phyloP scores from a whole-genome alignment of 768 basidiomycete species.

The Mycena pura region DNA sequence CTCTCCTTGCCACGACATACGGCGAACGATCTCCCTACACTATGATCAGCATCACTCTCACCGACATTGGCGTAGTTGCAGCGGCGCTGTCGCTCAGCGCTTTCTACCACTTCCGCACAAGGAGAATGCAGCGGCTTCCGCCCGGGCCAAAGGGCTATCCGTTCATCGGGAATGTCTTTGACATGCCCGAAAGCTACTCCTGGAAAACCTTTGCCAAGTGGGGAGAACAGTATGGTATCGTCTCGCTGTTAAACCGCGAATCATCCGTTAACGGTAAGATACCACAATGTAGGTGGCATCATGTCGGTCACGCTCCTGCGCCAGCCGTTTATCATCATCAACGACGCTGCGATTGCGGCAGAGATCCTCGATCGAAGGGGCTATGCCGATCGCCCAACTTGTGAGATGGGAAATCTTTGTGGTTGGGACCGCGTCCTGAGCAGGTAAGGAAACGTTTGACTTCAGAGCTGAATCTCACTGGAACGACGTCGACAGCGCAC shows the following conservation, averaged over 20 bases:
- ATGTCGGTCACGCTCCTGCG: conserved; percentile 26
- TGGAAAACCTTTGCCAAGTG: conserved; percentile 5
- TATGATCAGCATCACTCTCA: no score
- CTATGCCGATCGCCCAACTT: conserved; percentile 49
- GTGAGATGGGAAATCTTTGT: conserved; percentile 44
- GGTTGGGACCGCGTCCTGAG: conserved; percentile 22
- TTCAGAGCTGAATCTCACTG: background rate
- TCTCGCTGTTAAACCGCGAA: no score
- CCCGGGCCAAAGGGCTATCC: conserved; percentile 3
- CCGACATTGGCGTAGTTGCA: no score
- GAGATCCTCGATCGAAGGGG: conserved; percentile 51
- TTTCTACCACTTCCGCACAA: no score
- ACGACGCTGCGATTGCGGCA: conserved; percentile 21
- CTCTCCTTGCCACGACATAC: no score
- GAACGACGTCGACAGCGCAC: no score
- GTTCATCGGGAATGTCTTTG: background rate
- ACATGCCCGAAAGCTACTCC: background rate
- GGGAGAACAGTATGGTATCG: background rate
- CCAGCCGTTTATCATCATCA: conserved; percentile 29
- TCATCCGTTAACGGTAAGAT: no score
- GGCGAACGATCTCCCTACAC: no score
- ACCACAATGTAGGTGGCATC: conserved; percentile 25
- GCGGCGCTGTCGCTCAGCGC: no score
- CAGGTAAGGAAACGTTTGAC: background rate
- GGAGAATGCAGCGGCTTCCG: background rate